Evolutionary conservation across 441 rosid genomes (phyloP), one percentile per base, ranked within the genome.

Genomic region (Gossypium davidsonii): DNA sequence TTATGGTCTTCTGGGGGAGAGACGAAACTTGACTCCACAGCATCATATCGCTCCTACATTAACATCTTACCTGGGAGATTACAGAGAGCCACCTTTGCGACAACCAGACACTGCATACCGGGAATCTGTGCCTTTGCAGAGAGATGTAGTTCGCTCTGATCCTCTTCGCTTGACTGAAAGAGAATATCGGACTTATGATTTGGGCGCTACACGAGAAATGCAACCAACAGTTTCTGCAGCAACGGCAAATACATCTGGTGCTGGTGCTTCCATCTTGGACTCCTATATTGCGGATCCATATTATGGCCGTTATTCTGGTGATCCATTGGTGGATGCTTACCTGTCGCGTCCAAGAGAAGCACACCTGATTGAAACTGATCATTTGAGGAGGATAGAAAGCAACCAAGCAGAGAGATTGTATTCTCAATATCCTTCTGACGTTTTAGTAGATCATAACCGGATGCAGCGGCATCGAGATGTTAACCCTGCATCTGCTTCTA

Each of bases 401-500:
- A 79, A 78, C 51, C 70, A 51, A 49, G 61, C 20, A 20, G 81
- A 77, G 51, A 72, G 77, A 39, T 57, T 83, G 57, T 83, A 83
- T 69, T 60, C 85, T 6, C 73, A 73, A 26, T 85, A 86, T 80
- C 80, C 84, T 31, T 48, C 82, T 17, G 81, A 82, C 63, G 78
- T 84, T 7, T 70, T 75, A 57, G 72, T 83, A 26, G 82, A 81
- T 42, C 79, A 81, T 67, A 81, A 79, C 78, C 79, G 53, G 73
- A 65, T 69, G 3, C 81, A 17, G 9, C 81, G 57, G 9, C 77
- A 79, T 28, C 74, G 70, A 51, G 80, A n/a, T 63, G 44, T 67
- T 67, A 67, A 72, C 57, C 66, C 77, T 34, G 87, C 77, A 76
- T 72, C 73, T 44, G 74, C 62, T 1, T 73, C 78, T 5, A 70